Base-by-base conservation (phyloP, 306 rosid species). In the Fragaria vesca region DNA sequence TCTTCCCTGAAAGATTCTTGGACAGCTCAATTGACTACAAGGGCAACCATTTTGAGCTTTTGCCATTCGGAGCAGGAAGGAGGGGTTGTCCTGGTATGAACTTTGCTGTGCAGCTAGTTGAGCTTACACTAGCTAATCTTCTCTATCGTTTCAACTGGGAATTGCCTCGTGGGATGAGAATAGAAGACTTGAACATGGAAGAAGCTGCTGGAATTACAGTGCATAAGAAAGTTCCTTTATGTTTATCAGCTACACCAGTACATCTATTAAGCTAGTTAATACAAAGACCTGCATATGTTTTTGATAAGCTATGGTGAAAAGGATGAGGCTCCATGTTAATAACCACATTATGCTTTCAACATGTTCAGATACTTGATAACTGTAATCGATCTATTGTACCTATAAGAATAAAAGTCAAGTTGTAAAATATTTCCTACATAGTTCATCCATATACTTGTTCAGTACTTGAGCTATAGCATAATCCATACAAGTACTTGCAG, bases 91-190 rank as follows among this genome's bases (percentile, higher is more conserved):
- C 78, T 13, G 77, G 61, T 12, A 58, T 80, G 2, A 20, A 40
- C 28, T 54, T 79, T 47, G 71, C 62, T n/a, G 24, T 46, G 26
- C 28, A 15, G 50, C 36, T 28, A 0, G 32, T 77, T 47, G 82
- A 84, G 57, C 74, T 80, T 42, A 54, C 72, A 9, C 70, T 84
- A 12, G 84, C 82, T 9, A 84, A 76, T 68, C 84, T 84, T 11
- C 52, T 84, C 1, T 66, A 77, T 61, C 54, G 50, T 12, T 80
- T 84, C 60, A 66, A 84, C 32, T 80, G 84, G 84, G 71, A 84
- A 69, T 17, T 80, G 57, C 80, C 84, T 12, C 1, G 24, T 40
- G 82, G 82, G 15, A 17, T 77, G 66, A 54, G 57, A 30, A 62
- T 5, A 45, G 80, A 80, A 34, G 87, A 84, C n/a, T 5, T 80